Evolutionary conservation across 768 basidiomycete genomes (phyloP).

Genomic region (Amylocystis lapponica): DNA sequence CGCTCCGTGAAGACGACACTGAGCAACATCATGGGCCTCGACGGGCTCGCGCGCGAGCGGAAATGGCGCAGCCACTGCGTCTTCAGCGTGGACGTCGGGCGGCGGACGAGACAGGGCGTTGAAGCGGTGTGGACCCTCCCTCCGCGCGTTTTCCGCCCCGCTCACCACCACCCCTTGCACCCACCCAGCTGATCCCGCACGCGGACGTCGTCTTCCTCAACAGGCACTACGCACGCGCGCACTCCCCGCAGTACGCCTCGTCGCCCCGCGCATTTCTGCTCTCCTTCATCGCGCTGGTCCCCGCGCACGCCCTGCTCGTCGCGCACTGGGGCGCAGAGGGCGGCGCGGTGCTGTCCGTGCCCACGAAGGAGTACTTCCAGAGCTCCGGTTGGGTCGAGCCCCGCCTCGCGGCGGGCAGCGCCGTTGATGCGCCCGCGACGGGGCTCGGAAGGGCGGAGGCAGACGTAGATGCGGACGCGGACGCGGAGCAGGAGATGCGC

Average conservation of each 20-base stretch:
- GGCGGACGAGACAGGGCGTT: constrained; percentile 68
- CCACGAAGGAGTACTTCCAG: constrained; percentile 83
- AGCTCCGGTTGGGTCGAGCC: constrained; percentile 72
- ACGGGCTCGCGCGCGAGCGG: constrained; percentile 75
- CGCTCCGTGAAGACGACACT: constrained; percentile 74
- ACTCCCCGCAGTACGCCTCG: constrained; percentile 50
- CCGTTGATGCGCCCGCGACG: constrained; percentile 14
- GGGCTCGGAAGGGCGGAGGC: background rate
- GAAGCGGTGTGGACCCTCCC: constrained; percentile 55
- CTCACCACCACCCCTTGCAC: background rate
- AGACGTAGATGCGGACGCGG: background rate
- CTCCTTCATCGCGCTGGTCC: constrained; percentile 59
- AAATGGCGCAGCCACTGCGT: constrained; percentile 82
- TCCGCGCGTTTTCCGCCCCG: background rate
- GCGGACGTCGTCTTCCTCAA: constrained; percentile 81
- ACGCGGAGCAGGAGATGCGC: constrained; percentile 25
- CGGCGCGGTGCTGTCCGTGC: constrained; percentile 73
- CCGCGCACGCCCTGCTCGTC: constrained; percentile 74
- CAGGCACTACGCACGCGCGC: constrained; percentile 62
- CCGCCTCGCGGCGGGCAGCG: constrained; percentile 16
- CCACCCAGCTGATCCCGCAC: constrained; percentile 68
- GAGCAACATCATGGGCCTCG: constrained; percentile 71
- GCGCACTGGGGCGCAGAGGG: constrained; percentile 79
- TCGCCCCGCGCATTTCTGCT: constrained; percentile 75
- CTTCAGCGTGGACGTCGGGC: constrained; percentile 74